Evolutionary conservation across 305 asterid species (phyloP), one percentile per base, ranked within the genome.

Genomic region (Rubia tinctorum): DNA sequence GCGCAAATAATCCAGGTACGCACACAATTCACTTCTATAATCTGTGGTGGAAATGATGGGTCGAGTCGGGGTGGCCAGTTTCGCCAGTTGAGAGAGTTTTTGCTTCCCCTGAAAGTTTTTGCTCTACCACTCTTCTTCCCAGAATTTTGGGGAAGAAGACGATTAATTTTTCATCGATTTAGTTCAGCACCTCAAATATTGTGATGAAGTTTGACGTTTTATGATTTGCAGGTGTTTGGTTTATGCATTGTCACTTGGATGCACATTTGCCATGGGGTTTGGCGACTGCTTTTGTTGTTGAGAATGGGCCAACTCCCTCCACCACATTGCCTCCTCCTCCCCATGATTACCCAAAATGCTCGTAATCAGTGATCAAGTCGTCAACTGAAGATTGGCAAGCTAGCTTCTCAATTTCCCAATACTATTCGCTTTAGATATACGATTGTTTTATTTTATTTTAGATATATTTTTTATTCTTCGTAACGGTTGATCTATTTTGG

Each of bases 261-360:
- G 30, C 76, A 67, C 96, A 89, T 78, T 76, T 87, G 81, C 88
- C 83, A 0, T 83, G 85, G 90, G 91, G 96, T 40, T 65, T 89
- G 55, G 78, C 86, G 0, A 82, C 84, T 2, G 91, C 88, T 13
- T 78, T 89, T 44, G 82, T 73, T 0, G 87, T 89, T 43, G 92
- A 85, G 77, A 84, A 87, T 59, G 95, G 95, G 77, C 86, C 85
- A 0, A 89, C 95, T 3, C 82, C 75, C 7, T 49, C 77, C 2
- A 81, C 88, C 12, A 85, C 49, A 27, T 71, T 87, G 72, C 95
- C 95, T n/a, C 90, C 91, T n/a, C 95, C 95, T 4, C 94, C 94
- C 2, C 55, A 84, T 0, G 91, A 87, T 84, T 75, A 80, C 66
- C 95, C 95, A 30, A 75, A 74, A 60, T 89, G 95, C 77, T 75